Evolutionary conservation across 2,329 filamentous ascomycete species (phyloP).

Genomic region (Cordyceps cateniannulata): DNA sequence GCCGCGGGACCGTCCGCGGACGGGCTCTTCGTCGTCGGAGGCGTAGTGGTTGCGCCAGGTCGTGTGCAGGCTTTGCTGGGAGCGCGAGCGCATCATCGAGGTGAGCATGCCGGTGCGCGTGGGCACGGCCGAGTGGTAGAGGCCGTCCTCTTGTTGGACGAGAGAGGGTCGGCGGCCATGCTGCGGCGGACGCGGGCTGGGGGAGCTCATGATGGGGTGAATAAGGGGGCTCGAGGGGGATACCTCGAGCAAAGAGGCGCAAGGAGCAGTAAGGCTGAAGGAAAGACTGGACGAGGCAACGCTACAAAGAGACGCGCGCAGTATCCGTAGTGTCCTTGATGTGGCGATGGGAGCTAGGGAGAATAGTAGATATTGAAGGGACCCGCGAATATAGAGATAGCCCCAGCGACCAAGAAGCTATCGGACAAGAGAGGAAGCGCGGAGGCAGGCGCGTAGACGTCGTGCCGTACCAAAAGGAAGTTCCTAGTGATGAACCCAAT

Average conservation of each 20-base stretch:
- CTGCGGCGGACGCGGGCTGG: constrained; percentile 13
- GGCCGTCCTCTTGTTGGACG: constrained; percentile 26
- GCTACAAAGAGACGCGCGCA: too few relatives aligned
- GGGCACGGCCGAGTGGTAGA: constrained; percentile 25
- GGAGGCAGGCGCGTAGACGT: too few relatives aligned
- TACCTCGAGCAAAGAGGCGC: not conserved
- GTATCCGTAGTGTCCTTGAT: too few relatives aligned
- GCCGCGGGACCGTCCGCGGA: constrained; percentile 15
- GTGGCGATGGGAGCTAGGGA: not conserved
- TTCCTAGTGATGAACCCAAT: not conserved
- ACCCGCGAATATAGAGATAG: not conserved
- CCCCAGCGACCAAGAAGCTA: not conserved
- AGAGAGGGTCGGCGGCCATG: constrained; percentile 25
- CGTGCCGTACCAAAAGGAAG: not conserved
- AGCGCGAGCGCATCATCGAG: constrained; percentile 33
- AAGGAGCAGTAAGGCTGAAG: not conserved
- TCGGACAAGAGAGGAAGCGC: not conserved
- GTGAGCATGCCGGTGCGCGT: constrained; percentile 32
- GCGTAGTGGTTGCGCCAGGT: constrained; percentile 18
- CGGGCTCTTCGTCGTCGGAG: constrained; percentile 17
- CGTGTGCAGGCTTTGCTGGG: constrained; percentile 26
- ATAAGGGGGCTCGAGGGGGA: not conserved
- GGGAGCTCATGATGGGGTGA: constrained; percentile 9
- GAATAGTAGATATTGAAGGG: not conserved
- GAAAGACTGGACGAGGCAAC: not conserved